Percentiles rank a stretch among this genome's conserved stretches.
Evolutionary conservation across 2,329 filamentous ascomycete genomes (phyloP).

Genomic region (Diaporthe longicolla): DNA sequence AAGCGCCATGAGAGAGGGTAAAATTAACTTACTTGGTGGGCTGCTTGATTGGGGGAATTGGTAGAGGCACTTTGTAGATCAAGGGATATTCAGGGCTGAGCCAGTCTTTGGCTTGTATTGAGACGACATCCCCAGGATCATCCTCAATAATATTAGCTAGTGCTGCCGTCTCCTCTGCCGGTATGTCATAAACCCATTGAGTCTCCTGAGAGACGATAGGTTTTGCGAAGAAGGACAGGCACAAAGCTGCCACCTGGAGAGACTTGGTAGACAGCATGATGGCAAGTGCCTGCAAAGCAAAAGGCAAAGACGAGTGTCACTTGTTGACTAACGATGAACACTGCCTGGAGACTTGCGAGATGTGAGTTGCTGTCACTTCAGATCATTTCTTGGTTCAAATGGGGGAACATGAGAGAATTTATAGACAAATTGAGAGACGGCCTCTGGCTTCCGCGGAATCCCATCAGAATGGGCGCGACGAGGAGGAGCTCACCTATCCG

Average conservation of each 20-base stretch:
- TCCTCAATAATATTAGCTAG: constrained; percentile 46
- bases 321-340: background rate
- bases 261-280: background rate
- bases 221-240: background rate
- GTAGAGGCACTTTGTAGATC: constrained; percentile 58
- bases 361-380: background rate
- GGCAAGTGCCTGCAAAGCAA: background rate
- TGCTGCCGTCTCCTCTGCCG: constrained; percentile 44
- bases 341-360: background rate
- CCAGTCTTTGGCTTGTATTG: constrained; percentile 44
- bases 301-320: background rate
- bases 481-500: background rate
- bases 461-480: background rate
- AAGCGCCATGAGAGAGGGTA: background rate
- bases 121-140: constrained; percentile 40
- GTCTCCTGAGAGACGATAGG: constrained; percentile 40
- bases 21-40: constrained; percentile 54
- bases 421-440: background rate
- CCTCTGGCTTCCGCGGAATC: too few species aligned
- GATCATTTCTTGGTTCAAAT: too few species aligned
- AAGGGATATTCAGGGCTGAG: constrained; percentile 54
- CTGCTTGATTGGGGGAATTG: constrained; percentile 60
- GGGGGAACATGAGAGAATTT: background rate
- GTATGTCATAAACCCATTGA: constrained; percentile 44
- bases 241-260: background rate